Conservation (phyloP, 2,329 filamentous ascomycete genomes). For the Aschersonia sp. region DNA sequence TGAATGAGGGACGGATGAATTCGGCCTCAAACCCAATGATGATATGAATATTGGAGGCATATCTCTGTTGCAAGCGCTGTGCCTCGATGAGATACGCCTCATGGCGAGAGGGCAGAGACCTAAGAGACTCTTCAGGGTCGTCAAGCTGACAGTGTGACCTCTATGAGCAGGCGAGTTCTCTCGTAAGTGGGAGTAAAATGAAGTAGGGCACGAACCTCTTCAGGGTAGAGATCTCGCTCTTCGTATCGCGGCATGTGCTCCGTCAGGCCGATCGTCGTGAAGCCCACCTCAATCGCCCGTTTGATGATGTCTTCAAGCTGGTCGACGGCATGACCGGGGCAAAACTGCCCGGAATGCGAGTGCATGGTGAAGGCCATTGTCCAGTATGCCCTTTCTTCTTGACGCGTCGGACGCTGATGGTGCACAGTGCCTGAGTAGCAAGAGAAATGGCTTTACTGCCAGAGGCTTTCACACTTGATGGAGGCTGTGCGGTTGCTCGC, state of each 20-base stretch:
- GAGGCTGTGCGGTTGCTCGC: too few species aligned
- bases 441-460: too few species aligned
- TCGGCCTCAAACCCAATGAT: constrained; percentile 88
- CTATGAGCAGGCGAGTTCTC: background rate
- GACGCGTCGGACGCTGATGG: too few species aligned
- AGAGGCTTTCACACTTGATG: too few species aligned
- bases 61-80: constrained; percentile 52
- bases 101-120: constrained; percentile 40
- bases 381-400: too few species aligned
- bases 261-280: constrained; percentile 74
- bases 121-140: constrained; percentile 32
- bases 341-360: constrained; percentile 96
- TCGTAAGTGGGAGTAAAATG: too few species aligned
- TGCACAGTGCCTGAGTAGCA: too few species aligned
- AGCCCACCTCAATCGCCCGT: constrained; percentile 62
- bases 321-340: constrained; percentile 75
- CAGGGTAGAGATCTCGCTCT: constrained; percentile 72
- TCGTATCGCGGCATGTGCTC: constrained; percentile 86
- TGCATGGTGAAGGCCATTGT: constrained; percentile 94
- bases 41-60: constrained; percentile 58
- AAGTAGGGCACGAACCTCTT: constrained; percentile 46
- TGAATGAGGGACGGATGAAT: constrained; percentile 64
- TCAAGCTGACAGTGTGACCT: background rate
- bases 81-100: constrained; percentile 66
- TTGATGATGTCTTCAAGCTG: constrained; percentile 72